These are phyloP conservation scores for Yamadazyma siamensis DNA, from an alignment of 1,139 yeast genomes.

Conservation along the genomic window DNA sequence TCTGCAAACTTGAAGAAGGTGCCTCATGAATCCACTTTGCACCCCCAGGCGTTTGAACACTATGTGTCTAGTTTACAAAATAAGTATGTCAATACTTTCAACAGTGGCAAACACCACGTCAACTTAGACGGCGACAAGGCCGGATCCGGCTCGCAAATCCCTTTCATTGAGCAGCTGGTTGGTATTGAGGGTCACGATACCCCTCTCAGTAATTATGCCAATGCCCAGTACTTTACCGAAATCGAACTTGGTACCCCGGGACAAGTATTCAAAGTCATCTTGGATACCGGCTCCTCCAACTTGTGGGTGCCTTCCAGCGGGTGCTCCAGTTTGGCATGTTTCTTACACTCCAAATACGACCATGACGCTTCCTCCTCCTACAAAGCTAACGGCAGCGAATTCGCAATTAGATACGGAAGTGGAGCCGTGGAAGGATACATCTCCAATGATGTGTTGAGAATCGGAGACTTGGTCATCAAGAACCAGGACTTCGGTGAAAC, in stretches of 20 bases:
- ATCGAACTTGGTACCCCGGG: slow-evolving; percentile 89
- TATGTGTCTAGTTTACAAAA: slow-evolving; percentile 69
- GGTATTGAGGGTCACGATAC: slow-evolving; percentile 53
- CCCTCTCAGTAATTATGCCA: slow-evolving; percentile 87
- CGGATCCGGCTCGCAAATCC: slow-evolving; percentile 35
- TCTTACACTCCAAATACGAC: slow-evolving; percentile 85
- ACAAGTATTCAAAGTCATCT: slow-evolving; percentile 82
- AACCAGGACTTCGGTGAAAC: slow-evolving; percentile 95
- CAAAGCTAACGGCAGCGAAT: slow-evolving; percentile 80
- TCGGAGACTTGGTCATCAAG: slow-evolving; percentile 83
- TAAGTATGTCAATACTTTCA: slow-evolving; percentile 63
- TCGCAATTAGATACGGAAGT: slow-evolving; percentile 85
- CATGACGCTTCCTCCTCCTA: slow-evolving; percentile 76
- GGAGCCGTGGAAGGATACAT: slow-evolving; percentile 91
- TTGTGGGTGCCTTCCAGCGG: slow-evolving; percentile 92
- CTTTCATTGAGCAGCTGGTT: slow-evolving; percentile 40
- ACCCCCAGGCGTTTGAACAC: slow-evolving; percentile 56
- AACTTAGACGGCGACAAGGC: too few species aligned
- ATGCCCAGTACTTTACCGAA: slow-evolving; percentile 94
- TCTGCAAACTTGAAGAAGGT: slow-evolving; percentile 62
- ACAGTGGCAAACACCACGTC: slow-evolving; percentile 22
- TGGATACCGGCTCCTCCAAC: slow-evolving; percentile 95
- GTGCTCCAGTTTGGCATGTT: slow-evolving; percentile 93
- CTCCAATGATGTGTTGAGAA: slow-evolving; percentile 73
- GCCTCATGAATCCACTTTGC: slow-evolving; percentile 58